Base-by-base conservation (phyloP, 2,329 filamentous ascomycete species). In the Coleophoma crateriformis region DNA sequence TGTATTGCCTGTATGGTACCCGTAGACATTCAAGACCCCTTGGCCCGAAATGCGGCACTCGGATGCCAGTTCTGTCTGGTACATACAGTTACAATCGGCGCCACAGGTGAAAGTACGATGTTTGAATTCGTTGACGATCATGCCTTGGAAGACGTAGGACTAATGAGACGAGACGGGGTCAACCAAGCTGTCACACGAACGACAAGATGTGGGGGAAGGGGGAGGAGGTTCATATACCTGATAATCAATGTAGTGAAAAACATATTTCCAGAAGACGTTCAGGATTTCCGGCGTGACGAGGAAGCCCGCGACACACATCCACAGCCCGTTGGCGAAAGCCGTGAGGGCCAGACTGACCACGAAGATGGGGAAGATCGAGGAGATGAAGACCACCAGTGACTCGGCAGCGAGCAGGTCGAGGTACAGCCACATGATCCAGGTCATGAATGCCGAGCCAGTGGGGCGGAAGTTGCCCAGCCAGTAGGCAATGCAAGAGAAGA, bases 71-170 rank as follows among this genome's bases (percentile, higher is more conserved):
- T 77, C 73, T 6, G 78, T 85, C 35, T 76, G 67, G 65, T 85
- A 94, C 79, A 88, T 85, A 70, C 89, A 95, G 0, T 67, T 67
- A 54, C 74, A 68, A 38, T 54, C 17, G 17, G 49, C 48, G 1
- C 50, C 70, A 62, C 88, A 92, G 3, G 68, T 64, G 65, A 88
- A 95, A 3, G 71, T 76, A 13, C 87, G 73, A 15, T 77, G 56
- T 1, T 72, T 71, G 64, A 95, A 94, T 69, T 95, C 88, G 61
- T 94, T 95, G 47, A 92, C 83, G 88, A 95, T 94, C 89, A 95
- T 94, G 13, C 88, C 89, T 63, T 92, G 82, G 64, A 95, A 95
- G 3, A 95, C 89, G 59, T 91, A 95, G 39, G 76, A 73, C 69
- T 74, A 10, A 10, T 27, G 27, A 27, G 27, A 10, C 27, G 7